Base-by-base conservation (phyloP, 176 grass and related monocot genomes). In the Oryza meridionalis region DNA sequence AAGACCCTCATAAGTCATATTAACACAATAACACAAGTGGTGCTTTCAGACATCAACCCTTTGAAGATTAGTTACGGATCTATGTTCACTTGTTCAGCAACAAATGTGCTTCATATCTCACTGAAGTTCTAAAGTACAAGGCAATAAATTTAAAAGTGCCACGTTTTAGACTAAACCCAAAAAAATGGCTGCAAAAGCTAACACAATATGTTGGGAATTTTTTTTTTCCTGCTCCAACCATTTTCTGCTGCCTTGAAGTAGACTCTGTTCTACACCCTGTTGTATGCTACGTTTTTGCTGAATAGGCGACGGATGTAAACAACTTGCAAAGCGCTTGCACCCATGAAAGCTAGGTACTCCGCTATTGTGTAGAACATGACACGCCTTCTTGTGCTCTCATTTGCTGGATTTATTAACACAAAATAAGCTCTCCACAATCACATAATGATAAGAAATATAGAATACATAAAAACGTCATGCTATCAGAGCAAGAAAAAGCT, bases 361-460 rank as follows among this genome's bases (percentile, higher is more conserved):
- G 77, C 87, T 46, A 96, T 67, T 2, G 96, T 96, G 79, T 99
- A 99, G 73, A 99, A 89, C 76, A 91, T 89, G 47, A 99, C 88
- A 6, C 96, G 91, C 73, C 73, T 81, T 89, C 93, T 94, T n/a
- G 96, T 99, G 86, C 96, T 99, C 89, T 99, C 93, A 66, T 99
- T 99, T 65, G 96, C 96, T 99, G 88, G 76, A 90, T 78, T 66
- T 25, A 87, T 45, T 63, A 70, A 84, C 69, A 85, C 44, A 21
- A 70, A 82, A 65, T 78, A 85, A 87, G 44, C 12, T 40, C 6
- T 3, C 0, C 31, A 15, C n/a, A 4, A 47, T 37, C 31, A 77
- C 46, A 73, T 74, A 69, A 14, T 16, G 5, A 25, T 12, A 77
- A 6, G 7, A 75, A 67, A 67, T 44, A 58, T 37, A 67, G 51